Base-by-base conservation (phyloP, 2,329 filamentous ascomycete species). In the Zalaria sp. region DNA sequence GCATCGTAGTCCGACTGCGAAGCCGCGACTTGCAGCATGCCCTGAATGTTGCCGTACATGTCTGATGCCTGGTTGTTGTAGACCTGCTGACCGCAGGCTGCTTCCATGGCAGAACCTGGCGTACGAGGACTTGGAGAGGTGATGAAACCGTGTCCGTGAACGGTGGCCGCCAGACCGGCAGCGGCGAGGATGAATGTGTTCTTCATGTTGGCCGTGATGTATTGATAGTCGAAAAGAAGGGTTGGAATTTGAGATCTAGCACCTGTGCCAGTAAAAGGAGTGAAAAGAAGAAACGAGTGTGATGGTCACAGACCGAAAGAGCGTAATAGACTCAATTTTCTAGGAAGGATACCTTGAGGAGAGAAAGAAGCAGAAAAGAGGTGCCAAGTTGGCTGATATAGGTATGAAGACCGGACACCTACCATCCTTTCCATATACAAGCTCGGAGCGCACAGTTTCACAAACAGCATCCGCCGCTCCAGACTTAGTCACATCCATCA, bases 21-120 rank as follows among this genome's bases (percentile, higher is more conserved):
- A 43, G 42, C 54, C 53, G 65, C 67, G 38, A 69, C 61, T 54
- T 74, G 69, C 35, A 72, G 61, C 48, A 72, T 61, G 43, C 66
- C 66, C 57, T 77, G 73, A 48, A 77, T 59, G 56, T 76, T 77
- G 50, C 71, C 71, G 56, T 69, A 71, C 55, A 67, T 63, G 63
- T 76, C 72, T 10, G 67, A 62, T 31, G 49, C 47, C 59, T 73
- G 67, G 59, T 69, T 70, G 62, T 64, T 64, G 58, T 63, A 66
- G 51, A 73, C 65, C 57, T 75, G 71, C 46, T 66, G 52, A 42
- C 73, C 72, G 49, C 73, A 77, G 42, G 69, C 67, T 9, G 63
- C 55, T 46, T 62, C 52, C 63, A 73, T 71, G 18, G 69, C 70
- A 36, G 57, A 27, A 38, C 73, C 73, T 18, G 72, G 68, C 50